Percentiles rank a stretch among this genome's conserved stretches.
phyloP scores from a whole-genome alignment of 2,329 filamentous ascomycete species.

The Penicillium polonicum region DNA sequence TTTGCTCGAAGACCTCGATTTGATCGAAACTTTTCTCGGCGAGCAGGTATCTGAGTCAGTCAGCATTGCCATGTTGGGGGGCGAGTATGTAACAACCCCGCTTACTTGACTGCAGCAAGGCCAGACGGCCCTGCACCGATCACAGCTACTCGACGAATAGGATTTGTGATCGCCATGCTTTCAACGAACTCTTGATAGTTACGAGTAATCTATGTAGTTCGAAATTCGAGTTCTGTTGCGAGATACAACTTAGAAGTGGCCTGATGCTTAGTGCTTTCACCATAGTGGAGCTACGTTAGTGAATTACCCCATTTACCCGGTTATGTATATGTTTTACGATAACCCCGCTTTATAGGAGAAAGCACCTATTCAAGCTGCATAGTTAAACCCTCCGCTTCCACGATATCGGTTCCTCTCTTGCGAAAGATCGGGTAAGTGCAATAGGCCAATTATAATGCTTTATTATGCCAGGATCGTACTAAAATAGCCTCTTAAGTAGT shows the following conservation, averaged over 20 bases:
- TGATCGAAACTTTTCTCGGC: conserved; percentile 68
- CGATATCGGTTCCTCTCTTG: too few species aligned
- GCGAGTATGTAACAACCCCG: not conserved
- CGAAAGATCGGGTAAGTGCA: too few species aligned
- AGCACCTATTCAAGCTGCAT: too few species aligned
- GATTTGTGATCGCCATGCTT: conserved; percentile 24
- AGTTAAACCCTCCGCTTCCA: too few species aligned
- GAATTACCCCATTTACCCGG: too few species aligned
- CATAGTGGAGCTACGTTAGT: conserved; percentile 20
- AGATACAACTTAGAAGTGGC: not conserved
- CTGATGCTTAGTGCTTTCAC: conserved; percentile 11
- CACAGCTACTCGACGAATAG: conserved; percentile 60
- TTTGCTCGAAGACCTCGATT: conserved; percentile 81
- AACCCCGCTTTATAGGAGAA: too few species aligned
- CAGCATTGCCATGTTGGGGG: conserved; percentile 12
- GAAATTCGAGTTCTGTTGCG: conserved; percentile 1
- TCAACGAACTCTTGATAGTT: not conserved
- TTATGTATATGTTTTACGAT: too few species aligned
- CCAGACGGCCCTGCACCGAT: conserved; percentile 82
- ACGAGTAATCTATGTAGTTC: not conserved
- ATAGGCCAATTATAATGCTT: too few species aligned
- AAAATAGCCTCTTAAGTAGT: too few species aligned
- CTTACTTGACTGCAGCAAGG: conserved; percentile 69
- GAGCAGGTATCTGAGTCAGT: conserved; percentile 59
- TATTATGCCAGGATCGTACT: too few species aligned